Evolutionary conservation across 2,329 filamentous ascomycete genomes (phyloP), one percentile per base, ranked within the genome.

Genomic region (Diaporthe aspalathi): DNA sequence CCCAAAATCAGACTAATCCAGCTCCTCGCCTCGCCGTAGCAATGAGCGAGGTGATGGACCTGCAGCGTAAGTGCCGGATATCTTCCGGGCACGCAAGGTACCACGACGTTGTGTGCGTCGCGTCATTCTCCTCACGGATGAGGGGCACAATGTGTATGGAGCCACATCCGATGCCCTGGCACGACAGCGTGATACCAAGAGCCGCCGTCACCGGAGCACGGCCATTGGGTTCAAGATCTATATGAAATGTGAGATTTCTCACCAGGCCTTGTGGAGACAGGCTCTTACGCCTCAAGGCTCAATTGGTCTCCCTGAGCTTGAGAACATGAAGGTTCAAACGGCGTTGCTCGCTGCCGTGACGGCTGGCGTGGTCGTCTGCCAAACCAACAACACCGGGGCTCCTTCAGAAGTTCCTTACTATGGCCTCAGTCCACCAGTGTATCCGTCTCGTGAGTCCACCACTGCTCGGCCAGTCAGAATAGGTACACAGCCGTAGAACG

Each of bases 391-490:
- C 56, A 71, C 71, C 45, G 49, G 32, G 43, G 24, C 50, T n/a
- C 72, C 72, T 12, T 77, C 77, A 5, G 78, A 81, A 52, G 60
- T 80, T 20, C 78, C 79, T 2, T 80, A 77, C 70, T 81, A 81
- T 52, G 79, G 79, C 32, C 78, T 75, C 65, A 81, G 79, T 38
- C 80, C 79, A 7, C 76, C 80, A 0, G 76, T 81, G 1, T 81
- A 80, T 63, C 80, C 79, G n/a, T 77, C 76, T 1, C 79, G 78
- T 79, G 73, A 53, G 75, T 73, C 45, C 12, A 29, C 8, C 63
- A 35, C 22, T 29, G 1, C 27, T 22, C 47, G 14, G 14, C 35
- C 29, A 6, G 49, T 14, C 38, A 7, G 35, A 50, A 4, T 2
- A 50, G 35, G 5, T 2, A 52, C 2, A 1, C 5, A 17, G 16